Percentiles rank a stretch among this genome's conserved stretches.
Evolutionary conservation across 2,329 filamentous ascomycete species (phyloP).

Genomic region (Colletotrichum noveboracense): DNA sequence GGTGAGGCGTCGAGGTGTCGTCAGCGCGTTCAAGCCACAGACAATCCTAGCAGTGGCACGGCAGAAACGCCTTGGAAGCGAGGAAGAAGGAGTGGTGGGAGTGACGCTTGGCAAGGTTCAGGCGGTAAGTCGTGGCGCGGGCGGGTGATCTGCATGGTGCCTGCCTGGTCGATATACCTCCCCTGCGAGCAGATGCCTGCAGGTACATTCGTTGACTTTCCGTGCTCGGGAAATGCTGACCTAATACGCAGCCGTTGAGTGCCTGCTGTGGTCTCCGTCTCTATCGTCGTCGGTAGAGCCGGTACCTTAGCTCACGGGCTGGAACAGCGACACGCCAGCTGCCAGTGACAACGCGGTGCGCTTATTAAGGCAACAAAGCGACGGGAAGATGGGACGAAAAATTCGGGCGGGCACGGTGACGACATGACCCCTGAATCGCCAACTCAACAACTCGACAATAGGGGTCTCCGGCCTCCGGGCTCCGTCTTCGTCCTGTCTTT

Average conservation of each 20-base stretch:
- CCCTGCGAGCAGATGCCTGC: background rate
- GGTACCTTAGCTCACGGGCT: background rate
- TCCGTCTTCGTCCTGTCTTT: background rate
- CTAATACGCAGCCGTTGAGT: background rate
- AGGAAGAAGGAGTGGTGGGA: background rate
- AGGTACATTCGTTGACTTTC: background rate
- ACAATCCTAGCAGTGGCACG: background rate
- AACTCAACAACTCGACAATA: background rate
- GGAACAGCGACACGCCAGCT: background rate
- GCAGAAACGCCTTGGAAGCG: background rate
- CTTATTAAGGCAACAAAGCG: background rate
- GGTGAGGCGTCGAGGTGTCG: constrained; percentile 12
- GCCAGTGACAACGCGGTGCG: background rate
- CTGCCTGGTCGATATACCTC: background rate
- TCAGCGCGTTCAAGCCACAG: constrained; percentile 6
- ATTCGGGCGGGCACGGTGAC: background rate
- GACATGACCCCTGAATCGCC: background rate
- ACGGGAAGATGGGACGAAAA: background rate
- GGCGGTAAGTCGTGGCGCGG: background rate
- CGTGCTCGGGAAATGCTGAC: background rate
- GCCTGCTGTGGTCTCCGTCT: background rate
- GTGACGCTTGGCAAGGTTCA: background rate
- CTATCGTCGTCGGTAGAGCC: background rate
- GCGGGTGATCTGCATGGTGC: constrained; percentile 6
- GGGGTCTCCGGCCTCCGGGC: background rate